A percentile compares a stretch with the other conserved stretches of the same genome.
phyloP scores from a whole-genome alignment of 371 early-diverging fungal species.

The Mortierella sp. region DNA sequence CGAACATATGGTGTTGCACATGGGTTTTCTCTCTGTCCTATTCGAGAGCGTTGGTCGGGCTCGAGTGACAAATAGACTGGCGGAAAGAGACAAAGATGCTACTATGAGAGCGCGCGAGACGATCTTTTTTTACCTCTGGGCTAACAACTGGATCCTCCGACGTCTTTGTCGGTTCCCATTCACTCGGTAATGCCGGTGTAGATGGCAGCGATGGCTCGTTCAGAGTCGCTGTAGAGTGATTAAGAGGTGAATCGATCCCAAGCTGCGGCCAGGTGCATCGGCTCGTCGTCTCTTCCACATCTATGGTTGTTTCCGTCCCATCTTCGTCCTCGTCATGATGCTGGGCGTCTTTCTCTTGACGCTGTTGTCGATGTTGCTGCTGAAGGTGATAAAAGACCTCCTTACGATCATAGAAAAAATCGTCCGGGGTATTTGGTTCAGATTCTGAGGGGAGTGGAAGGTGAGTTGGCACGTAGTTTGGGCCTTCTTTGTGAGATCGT shows the following conservation, averaged over 20 bases:
- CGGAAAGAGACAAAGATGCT: too few species aligned
- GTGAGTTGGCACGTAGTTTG: too few species aligned
- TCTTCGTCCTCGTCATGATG: slow-evolving; percentile 4
- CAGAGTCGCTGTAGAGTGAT: slow-evolving; percentile 36
- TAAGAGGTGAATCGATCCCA: slow-evolving; percentile 38
- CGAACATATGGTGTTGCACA: background rate
- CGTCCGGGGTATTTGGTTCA: slow-evolving; percentile 12
- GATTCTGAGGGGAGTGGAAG: too few species aligned
- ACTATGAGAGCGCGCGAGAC: too few species aligned
- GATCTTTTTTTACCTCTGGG: too few species aligned
- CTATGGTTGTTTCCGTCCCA: slow-evolving; percentile 13
- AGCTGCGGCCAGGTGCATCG: slow-evolving; percentile 32
- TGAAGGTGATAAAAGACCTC: slow-evolving; percentile 31
- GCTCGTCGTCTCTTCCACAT: slow-evolving; percentile 25
- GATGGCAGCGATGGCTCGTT: background rate
- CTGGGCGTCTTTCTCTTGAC: background rate
- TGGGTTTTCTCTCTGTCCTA: background rate
- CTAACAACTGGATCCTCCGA: too few species aligned
- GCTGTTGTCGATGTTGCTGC: slow-evolving; percentile 18
- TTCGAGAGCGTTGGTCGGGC: too few species aligned
- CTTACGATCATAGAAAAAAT: slow-evolving; percentile 32
- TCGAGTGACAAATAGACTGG: too few species aligned
- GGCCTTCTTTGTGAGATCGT: background rate
- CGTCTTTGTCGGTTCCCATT: too few species aligned
- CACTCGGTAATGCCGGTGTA: too few species aligned